Base-by-base conservation (phyloP, 2,329 filamentous ascomycete genomes). In the Verticillium zaregamsianum region DNA sequence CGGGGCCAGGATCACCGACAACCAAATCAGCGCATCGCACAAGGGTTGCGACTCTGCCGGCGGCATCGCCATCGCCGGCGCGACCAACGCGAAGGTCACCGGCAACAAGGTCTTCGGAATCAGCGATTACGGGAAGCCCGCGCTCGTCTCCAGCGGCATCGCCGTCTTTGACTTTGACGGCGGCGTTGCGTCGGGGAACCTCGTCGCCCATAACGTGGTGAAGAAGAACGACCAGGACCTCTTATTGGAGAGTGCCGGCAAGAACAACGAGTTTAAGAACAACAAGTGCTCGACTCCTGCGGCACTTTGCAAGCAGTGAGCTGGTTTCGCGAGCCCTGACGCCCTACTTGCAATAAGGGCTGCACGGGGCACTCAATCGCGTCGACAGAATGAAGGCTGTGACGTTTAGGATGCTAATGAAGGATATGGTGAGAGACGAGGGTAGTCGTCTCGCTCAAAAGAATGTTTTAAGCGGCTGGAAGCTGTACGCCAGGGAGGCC, bases 51-150 rank as follows among this genome's bases (percentile, higher is more conserved):
- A 33, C 5, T 62, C 60, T 6, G 59, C 59, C 7, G 64, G 58
- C 0, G 74, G 73, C 0, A 69, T 76, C 28, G 37, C 68, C 7
- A 57, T 76, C 2, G 67, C 62, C 6, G 73, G 73, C 7, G 66
- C 72, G 2, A 67, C 67, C 15, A 66, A 68, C 25, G 68, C 70
- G 2, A 57, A 70, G 7, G 67, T 75, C 1, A 59, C 64, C 12
- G 66, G 69, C 45, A 76, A 76, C 62, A 39, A 61, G 0, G 60
- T 76, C 4, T 65, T 68, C 8, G 69, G 66, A 5, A 68, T 69
- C 54, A 68, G 65, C 11, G 66, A 62, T 25, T 58, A 57, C 7
- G 64, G 63, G 3, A 62, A 62, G 25, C 58, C 45, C 8, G 49
- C 40, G 6, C 12, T 20, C 25, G 31, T 56, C 0, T 66, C 65